Conservation (phyloP, 768 basidiomycete genomes). For the Phylloporus rhodoxanthus region DNA sequence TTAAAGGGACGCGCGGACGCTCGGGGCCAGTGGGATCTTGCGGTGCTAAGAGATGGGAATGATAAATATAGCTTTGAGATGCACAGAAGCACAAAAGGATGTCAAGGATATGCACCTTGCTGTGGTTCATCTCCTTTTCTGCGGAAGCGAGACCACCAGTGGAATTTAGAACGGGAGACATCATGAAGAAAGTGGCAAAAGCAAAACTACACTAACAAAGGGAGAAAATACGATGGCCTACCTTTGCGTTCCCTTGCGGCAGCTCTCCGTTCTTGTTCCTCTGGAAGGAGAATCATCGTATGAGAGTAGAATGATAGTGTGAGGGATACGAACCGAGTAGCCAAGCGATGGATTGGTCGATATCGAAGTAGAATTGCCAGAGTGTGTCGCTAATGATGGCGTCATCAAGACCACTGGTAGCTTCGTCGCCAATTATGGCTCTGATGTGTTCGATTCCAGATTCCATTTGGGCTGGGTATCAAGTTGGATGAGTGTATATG, state of each 20-base stretch:
- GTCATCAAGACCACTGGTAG: constrained; percentile 65
- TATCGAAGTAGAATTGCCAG: constrained; percentile 86
- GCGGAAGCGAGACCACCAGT: constrained; percentile 33
- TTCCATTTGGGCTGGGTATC: constrained; percentile 55
- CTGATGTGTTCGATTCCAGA: constrained; percentile 66
- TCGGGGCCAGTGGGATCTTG: constrained; percentile 18
- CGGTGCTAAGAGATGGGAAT: constrained; percentile 15
- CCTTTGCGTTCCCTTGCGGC: constrained; percentile 76
- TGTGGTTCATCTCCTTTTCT: constrained; percentile 34
- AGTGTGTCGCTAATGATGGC: constrained; percentile 68
- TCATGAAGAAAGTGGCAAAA: constrained; percentile 31
- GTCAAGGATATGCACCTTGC: constrained; percentile 53
- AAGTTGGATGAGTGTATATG: constrained; percentile 7
- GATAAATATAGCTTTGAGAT: constrained; percentile 17
- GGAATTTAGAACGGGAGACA: constrained; percentile 27
- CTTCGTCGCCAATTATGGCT: constrained; percentile 59
- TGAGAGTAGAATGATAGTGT: background rate
- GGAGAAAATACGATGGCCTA: constrained; percentile 44
- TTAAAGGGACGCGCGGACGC: constrained; percentile 52
- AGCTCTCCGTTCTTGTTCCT: constrained; percentile 60
- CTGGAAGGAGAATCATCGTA: constrained; percentile 32
- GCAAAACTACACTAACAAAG: constrained; percentile 31
- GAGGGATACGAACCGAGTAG: constrained; percentile 51
- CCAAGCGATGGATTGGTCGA: constrained; percentile 70
- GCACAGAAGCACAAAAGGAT: constrained; percentile 19